phyloP scores from a whole-genome alignment of 768 basidiomycete genomes.

The Tricholoma furcatifolium region DNA sequence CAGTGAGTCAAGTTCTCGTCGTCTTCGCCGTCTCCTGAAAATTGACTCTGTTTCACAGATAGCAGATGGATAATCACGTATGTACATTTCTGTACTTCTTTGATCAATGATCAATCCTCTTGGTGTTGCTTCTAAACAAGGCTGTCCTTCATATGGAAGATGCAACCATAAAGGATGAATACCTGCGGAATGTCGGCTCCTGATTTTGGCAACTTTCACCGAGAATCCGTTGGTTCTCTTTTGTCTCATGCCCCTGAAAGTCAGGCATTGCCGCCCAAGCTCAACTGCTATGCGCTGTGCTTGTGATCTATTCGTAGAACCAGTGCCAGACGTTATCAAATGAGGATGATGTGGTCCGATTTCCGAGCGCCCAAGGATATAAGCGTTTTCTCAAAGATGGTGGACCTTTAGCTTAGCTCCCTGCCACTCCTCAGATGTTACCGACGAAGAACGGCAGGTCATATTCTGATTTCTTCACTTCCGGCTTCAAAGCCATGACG shows the following conservation, averaged over 20 bases:
- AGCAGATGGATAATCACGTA: neutral
- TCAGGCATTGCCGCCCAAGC: constrained; percentile 1
- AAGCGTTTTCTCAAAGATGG: neutral
- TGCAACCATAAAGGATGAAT: constrained; percentile 1
- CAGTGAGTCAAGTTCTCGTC: neutral
- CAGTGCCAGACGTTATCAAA: neutral
- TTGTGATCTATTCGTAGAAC: too few species aligned
- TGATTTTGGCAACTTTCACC: constrained; percentile 2
- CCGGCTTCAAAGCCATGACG: constrained; percentile 42
- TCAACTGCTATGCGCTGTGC: neutral
- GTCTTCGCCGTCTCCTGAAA: constrained; percentile 8
- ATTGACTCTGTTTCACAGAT: constrained; percentile 15
- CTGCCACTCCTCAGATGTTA: constrained; percentile 14
- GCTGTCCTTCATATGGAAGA: constrained; percentile 5
- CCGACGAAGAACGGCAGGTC: constrained; percentile 22
- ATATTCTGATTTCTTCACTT: constrained; percentile 50
- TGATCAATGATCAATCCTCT: constrained; percentile 13
- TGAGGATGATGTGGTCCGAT: neutral
- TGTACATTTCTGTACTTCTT: neutral
- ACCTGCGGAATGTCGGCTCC: neutral
- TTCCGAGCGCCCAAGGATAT: constrained; percentile 5
- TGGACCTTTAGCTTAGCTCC: constrained; percentile 11
- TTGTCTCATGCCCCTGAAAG: constrained; percentile 8
- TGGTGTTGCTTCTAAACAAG: neutral
- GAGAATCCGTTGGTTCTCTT: neutral